phyloP scores from a whole-genome alignment of 106 monocot genomes.

The Dendrobium huoshanense region DNA sequence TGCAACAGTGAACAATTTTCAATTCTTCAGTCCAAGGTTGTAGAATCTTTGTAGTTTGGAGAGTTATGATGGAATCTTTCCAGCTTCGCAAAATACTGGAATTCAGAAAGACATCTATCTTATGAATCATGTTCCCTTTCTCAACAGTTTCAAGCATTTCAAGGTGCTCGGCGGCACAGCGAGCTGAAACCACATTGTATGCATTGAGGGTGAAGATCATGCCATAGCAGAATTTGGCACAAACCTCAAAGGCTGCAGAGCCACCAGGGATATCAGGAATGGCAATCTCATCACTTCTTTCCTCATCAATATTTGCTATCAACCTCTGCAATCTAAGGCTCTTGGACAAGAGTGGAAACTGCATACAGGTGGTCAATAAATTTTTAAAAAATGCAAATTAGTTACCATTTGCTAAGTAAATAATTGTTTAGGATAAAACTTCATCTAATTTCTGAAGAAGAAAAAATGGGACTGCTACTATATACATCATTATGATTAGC shows the following conservation, averaged over 20 bases:
- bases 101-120: slow-evolving; percentile 81
- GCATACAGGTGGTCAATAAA: slow-evolving; percentile 12
- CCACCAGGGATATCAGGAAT: slow-evolving; percentile 81
- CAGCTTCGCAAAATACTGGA: slow-evolving; percentile 75
- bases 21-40: slow-evolving; percentile 71
- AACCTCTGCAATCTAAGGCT: slow-evolving; percentile 61
- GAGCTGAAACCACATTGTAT: slow-evolving; percentile 73
- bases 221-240: slow-evolving; percentile 93
- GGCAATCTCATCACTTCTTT: slow-evolving; percentile 46
- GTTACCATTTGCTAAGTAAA: too few relatives aligned
- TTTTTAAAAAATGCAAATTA: not conserved
- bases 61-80: slow-evolving; percentile 92
- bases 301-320: slow-evolving; percentile 31
- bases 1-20: slow-evolving; percentile 63
- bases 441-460: too few relatives aligned
- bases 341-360: slow-evolving; percentile 88
- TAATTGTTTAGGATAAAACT: too few relatives aligned
- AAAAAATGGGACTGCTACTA: not conserved
- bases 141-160: slow-evolving; percentile 78
- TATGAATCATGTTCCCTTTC: slow-evolving; percentile 83
- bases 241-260: slow-evolving; percentile 69
- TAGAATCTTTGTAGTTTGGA: slow-evolving; percentile 68
- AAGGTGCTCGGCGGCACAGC: slow-evolving; percentile 80
- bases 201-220: slow-evolving; percentile 84
- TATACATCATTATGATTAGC: not conserved